Evolutionary conservation across 176 grass and related monocot species (phyloP).

Genomic region (Carex kokanica): DNA sequence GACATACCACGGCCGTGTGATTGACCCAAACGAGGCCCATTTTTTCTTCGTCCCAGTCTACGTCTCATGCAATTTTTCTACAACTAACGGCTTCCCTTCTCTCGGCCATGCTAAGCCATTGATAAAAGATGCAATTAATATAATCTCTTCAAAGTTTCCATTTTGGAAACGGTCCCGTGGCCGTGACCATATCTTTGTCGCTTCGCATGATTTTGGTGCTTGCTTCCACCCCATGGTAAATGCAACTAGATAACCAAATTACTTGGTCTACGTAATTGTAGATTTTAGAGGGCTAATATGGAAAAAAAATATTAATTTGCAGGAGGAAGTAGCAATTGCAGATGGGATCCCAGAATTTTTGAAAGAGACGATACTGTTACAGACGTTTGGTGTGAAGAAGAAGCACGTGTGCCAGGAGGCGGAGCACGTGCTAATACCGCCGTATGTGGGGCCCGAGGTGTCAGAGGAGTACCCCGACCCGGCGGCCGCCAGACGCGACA

Average conservation of each 20-base stretch:
- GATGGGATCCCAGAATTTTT: slow-evolving; percentile 82
- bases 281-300: slow-evolving; percentile 1
- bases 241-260: neutral
- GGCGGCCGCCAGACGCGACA: slow-evolving; percentile 42
- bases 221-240: slow-evolving; percentile 96
- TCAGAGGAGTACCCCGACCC: slow-evolving; percentile 41
- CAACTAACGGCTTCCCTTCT: slow-evolving; percentile 66
- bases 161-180: slow-evolving; percentile 83
- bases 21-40: slow-evolving; percentile 48
- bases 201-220: slow-evolving; percentile 83
- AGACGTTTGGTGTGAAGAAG: slow-evolving; percentile 61
- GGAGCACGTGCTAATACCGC: slow-evolving; percentile 69
- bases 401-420: slow-evolving; percentile 67
- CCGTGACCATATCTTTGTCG: slow-evolving; percentile 80
- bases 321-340: slow-evolving; percentile 74
- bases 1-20: slow-evolving; percentile 28
- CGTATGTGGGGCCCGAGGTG: slow-evolving; percentile 52
- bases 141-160: slow-evolving; percentile 42
- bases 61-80: slow-evolving; percentile 96
- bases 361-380: slow-evolving; percentile 59
- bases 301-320: neutral
- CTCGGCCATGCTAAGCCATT: slow-evolving; percentile 57
- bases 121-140: slow-evolving; percentile 48
- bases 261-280: neutral
- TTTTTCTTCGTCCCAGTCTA: slow-evolving; percentile 92